Evolutionary conservation across 345 rosid genomes (phyloP), one percentile per base, ranked within the genome.

Genomic region (Acer negundo): DNA sequence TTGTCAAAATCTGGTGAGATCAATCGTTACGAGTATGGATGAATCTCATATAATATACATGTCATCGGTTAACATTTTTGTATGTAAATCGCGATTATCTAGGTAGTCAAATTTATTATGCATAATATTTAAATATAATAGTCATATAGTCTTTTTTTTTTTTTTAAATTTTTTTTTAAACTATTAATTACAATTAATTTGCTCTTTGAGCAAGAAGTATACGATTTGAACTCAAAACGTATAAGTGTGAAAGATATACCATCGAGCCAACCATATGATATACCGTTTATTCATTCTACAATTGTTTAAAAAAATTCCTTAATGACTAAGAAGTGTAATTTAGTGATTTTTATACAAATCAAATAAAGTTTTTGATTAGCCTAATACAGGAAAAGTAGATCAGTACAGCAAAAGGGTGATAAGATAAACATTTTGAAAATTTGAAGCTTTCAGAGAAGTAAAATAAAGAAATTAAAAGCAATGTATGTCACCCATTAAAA

Each of bases 261-360:
- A 42, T 6, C 4, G 6, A 35, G 6, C 6, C 6, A 35, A 35
- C 1, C 6, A 4, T 4, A 35, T 35, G 38, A 28, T 28, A 28
- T 35, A 1, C 6, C 4, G 38, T 35, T 6, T 47, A 55, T 70
- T 55, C 67, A 67, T 24, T 73, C 35, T 28, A 65, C 7, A 44
- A 16, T 38, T n/a, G 40, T 3, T 72, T 12, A 46, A 69, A 10
- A 56, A 82, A 76, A 72, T 82, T 85, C 69, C 91, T 87, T 87
- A 81, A 70, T 51, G 79, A 67, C 81, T 81, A 86, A 86, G 90
- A 81, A 75, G 90, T 74, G 44, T 72, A 78, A 16, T 24, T 56
- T 47, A 0, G 59, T 77, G 59, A 42, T 42, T 42, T 42, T 8
- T 42, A 42, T 42, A 42, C 35, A 17, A 13, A 24, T 38, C 42